These are phyloP conservation scores for Eimeria falciformis DNA, from an alignment of 169 alveolate genomes.

Conservation along the genomic window DNA sequence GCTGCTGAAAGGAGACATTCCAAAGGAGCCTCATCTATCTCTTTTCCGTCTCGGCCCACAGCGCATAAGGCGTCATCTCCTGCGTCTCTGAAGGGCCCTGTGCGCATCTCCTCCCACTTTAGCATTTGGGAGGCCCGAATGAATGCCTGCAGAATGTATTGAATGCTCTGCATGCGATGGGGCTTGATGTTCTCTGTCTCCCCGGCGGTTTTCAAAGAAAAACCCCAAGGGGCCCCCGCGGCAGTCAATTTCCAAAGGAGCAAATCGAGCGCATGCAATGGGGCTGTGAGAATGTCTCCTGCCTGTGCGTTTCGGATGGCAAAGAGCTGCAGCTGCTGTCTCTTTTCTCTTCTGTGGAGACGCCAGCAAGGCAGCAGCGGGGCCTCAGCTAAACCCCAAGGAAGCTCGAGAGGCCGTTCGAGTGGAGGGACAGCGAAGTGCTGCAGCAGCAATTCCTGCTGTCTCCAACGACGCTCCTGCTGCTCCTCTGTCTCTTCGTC, in stretches of 20 bases:
- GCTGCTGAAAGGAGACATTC: not conserved
- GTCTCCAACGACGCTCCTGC: slow-evolving; percentile 27
- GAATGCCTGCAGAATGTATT: not conserved
- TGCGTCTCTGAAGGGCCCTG: slow-evolving; percentile 30
- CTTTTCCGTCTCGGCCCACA: not conserved
- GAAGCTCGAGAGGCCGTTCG: slow-evolving; percentile 72
- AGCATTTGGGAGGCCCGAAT: slow-evolving; percentile 13
- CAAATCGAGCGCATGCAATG: slow-evolving; percentile 72
- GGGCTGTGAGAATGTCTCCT: slow-evolving; percentile 65
- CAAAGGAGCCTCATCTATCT: not conserved
- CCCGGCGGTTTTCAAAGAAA: not conserved
- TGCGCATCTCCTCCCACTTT: slow-evolving; percentile 6
- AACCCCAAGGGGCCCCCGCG: not conserved
- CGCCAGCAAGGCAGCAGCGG: slow-evolving; percentile 72
- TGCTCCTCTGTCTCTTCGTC: not conserved
- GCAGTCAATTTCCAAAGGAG: slow-evolving; percentile 34
- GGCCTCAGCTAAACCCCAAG: slow-evolving; percentile 71
- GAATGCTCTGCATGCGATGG: not conserved
- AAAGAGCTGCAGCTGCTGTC: slow-evolving; percentile 70
- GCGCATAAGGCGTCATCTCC: slow-evolving; percentile 6
- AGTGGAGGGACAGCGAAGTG: slow-evolving; percentile 67
- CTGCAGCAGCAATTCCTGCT: slow-evolving; percentile 59
- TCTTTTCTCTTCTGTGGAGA: slow-evolving; percentile 57
- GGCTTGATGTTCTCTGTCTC: not conserved
- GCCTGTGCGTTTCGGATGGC: slow-evolving; percentile 36